Evolutionary conservation across 2,329 filamentous ascomycete genomes (phyloP).

Genomic region (Fusarium veterinarium): DNA sequence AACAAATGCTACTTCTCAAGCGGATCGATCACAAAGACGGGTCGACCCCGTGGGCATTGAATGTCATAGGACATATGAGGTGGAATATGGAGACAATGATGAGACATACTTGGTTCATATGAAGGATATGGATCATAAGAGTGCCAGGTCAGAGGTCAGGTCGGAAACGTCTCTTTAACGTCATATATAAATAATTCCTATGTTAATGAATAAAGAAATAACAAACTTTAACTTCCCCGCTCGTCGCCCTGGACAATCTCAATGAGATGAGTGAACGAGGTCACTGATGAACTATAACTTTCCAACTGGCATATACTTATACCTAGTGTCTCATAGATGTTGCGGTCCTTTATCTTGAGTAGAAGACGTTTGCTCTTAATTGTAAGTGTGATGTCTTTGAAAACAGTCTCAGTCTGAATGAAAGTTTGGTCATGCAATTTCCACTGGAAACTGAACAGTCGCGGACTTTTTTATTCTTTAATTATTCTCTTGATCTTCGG

Average conservation of each 20-base stretch:
- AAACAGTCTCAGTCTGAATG: neutral
- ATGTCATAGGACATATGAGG: conserved; percentile 50
- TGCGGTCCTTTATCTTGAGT: neutral
- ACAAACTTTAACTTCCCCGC: neutral
- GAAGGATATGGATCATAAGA: conserved; percentile 42
- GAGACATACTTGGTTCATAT: conserved; percentile 49
- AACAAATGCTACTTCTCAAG: conserved; percentile 41
- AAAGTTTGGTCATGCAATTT: neutral
- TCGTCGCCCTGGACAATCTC: neutral
- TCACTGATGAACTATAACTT: neutral
- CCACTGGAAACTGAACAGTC: neutral
- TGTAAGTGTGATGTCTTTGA: neutral
- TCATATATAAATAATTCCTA: neutral
- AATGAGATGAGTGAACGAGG: neutral
- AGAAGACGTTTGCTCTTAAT: neutral
- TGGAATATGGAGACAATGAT: conserved; percentile 50
- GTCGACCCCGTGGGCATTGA: conserved; percentile 45
- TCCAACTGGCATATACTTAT: neutral
- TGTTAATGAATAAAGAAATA: conserved; percentile 3
- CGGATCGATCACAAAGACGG: conserved; percentile 4
- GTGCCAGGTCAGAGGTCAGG: conserved; percentile 7
- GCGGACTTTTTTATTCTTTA: rapidly evolving
- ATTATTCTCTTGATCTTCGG: no score
- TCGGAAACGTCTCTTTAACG: conserved; percentile 14
- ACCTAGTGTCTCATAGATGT: neutral